Base-by-base conservation (phyloP, 2,329 filamentous ascomycete species). In the Pyrenochaeta sp. region DNA sequence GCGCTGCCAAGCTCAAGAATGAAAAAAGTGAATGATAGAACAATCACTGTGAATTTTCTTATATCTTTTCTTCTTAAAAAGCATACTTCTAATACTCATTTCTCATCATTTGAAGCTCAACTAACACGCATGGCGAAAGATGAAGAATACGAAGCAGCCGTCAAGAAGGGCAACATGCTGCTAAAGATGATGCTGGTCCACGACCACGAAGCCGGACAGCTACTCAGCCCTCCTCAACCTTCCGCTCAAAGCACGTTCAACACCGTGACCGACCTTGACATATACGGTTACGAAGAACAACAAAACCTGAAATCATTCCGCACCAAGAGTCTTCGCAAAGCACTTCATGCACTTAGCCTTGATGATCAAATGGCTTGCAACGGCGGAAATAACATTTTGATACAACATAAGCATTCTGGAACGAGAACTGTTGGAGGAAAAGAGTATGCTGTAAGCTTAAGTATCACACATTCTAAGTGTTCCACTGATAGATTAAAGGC, bases 141-240 rank as follows among this genome's bases (percentile, higher is more conserved):
- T 7, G 32, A 47, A 40, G 51, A 48, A 6, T 54, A 39, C 8
- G 43, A 54, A 39, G 42, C 43, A 12, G 51, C 54, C 0, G 34
- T 52, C 10, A 39, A 47, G 19, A 56, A 52, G 32, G 54, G 48
- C 43, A 36, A 24, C 24, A 25, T 3, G 22, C 42, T 51, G 7
- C 40, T 52, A 6, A n/a, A 43, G 30, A 48, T 49, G 46, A 39
- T 49, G 32, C 25, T 49, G 22, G 19, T n/a, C 25, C 19, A 39
- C 24, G 3, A 32, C 10, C 19, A 19, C 4, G 27, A 19, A 27
- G 46, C 9, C 2, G 32, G 32, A 5, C 32, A 39, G 15, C 9
- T 49, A 19, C n/a, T 49, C n/a, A 27, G 24, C 5, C 46, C 46
- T 3, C 46, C 46, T 12, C n/a, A 6, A 24, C 1, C 6, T n/a